A percentile compares a stretch with the other conserved stretches of the same genome.
These are phyloP conservation scores for Hysterangium stoloniferum DNA, from an alignment of 768 basidiomycete species.

Conservation along the genomic window DNA sequence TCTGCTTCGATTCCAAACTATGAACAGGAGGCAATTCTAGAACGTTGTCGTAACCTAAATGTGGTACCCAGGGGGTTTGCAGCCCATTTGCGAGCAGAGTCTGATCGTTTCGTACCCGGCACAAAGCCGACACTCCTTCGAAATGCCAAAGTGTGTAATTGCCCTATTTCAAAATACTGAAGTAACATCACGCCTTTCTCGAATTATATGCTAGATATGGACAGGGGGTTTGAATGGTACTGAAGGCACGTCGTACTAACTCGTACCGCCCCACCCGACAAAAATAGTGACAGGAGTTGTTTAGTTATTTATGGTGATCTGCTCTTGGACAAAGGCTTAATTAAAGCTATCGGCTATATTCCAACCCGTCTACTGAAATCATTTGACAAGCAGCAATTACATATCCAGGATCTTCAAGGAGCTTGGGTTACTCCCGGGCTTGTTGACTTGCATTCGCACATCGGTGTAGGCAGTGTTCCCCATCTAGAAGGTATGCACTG, in stretches of 20 bases:
- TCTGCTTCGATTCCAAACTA: too few species aligned
- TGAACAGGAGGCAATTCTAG: background rate
- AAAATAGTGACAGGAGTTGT: background rate
- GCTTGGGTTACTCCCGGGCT: slow-evolving; percentile 61
- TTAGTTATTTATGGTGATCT: slow-evolving; percentile 49
- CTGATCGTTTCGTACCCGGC: slow-evolving; percentile 60
- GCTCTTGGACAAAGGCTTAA: slow-evolving; percentile 57
- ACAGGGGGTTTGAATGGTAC: slow-evolving; percentile 51
- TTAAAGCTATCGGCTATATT: slow-evolving; percentile 52
- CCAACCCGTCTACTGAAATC: slow-evolving; percentile 26
- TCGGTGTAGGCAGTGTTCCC: slow-evolving; percentile 66
- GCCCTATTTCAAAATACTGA: slow-evolving; percentile 24
- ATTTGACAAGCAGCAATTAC: background rate
- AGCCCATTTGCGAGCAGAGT: slow-evolving; percentile 23
- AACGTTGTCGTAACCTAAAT: slow-evolving; percentile 25
- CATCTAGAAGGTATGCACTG: slow-evolving; percentile 29
- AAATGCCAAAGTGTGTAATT: slow-evolving; percentile 51
- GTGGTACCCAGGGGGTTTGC: slow-evolving; percentile 24
- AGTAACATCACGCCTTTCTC: background rate
- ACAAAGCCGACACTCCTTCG: slow-evolving; percentile 60
- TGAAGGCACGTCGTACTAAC: slow-evolving; percentile 26
- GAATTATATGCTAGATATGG: slow-evolving; percentile 31
- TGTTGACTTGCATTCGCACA: slow-evolving; percentile 73
- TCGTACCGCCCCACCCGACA: background rate
- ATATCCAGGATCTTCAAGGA: slow-evolving; percentile 42